These are phyloP conservation scores for Fusarium subtropicale DNA, from an alignment of 2,329 filamentous ascomycete species.

Conservation along the genomic window DNA sequence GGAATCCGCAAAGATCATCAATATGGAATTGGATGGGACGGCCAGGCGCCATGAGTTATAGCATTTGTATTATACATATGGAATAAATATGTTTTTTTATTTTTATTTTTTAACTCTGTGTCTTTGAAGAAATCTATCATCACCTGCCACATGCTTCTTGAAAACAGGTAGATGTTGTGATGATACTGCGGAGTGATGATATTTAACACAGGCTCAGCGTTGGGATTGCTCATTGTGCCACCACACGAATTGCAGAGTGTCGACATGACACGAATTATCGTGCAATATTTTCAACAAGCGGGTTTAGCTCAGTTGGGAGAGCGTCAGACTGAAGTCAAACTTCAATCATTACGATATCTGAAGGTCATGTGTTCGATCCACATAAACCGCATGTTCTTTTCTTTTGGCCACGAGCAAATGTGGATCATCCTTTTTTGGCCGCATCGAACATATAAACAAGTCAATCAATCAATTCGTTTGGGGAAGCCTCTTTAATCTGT, in stretches of 20 bases:
- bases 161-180: neutral
- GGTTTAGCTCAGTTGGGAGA: conserved; percentile 51
- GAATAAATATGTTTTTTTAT: neutral
- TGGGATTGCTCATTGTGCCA: no score
- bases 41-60: neutral
- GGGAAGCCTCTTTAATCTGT: neutral
- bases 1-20: conserved; percentile 11
- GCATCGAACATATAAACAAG: neutral
- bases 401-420: conserved; percentile 13
- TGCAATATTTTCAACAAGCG: conserved; percentile 22
- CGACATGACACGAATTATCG: neutral
- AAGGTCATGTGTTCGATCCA: conserved; percentile 50
- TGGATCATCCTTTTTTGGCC: neutral
- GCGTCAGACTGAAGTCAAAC: conserved; percentile 44
- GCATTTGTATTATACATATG: conserved; percentile 4
- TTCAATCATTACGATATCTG: conserved; percentile 44
- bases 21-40: neutral
- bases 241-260: neutral
- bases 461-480: neutral
- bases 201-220: neutral
- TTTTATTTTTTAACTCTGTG: no score
- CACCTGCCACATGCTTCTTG: neutral
- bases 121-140: neutral
- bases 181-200: neutral
- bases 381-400: conserved; percentile 44